Conservation (phyloP, 2,329 filamentous ascomycete species). For the Aureobasidium lini region DNA sequence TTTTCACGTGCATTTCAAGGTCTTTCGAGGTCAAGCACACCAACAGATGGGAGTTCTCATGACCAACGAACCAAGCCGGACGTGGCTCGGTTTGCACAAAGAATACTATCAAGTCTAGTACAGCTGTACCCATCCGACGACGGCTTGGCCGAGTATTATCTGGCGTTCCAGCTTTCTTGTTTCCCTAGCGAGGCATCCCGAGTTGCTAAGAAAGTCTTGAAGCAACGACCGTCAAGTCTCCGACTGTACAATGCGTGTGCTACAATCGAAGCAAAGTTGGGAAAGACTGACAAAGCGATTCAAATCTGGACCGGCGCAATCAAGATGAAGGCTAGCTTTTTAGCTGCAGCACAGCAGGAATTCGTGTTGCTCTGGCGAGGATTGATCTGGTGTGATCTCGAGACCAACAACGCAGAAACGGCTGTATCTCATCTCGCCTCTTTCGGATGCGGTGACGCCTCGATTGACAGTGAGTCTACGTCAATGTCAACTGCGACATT, state of each 20-base stretch:
- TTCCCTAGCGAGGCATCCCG: constrained; percentile 54
- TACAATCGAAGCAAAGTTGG: constrained; percentile 57
- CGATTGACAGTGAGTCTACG: not conserved
- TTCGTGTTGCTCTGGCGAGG: constrained; percentile 48
- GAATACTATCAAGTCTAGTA: constrained; percentile 54
- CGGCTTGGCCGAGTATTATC: constrained; percentile 57
- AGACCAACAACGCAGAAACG: constrained; percentile 27
- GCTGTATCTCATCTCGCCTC: constrained; percentile 30
- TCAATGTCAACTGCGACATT: not conserved
- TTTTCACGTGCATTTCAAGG: constrained; percentile 9
- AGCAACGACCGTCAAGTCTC: constrained; percentile 55
- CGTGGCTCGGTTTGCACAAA: constrained; percentile 26
- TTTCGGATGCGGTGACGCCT: constrained; percentile 13
- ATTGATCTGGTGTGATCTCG: constrained; percentile 63
- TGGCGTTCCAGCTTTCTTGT: constrained; percentile 58
- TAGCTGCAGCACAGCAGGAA: constrained; percentile 29
- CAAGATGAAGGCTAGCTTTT: constrained; percentile 43
- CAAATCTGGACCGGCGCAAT: constrained; percentile 63
- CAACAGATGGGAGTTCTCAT: not conserved
- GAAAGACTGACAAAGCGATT: constrained; percentile 50
- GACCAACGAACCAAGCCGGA: not conserved
- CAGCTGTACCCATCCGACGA: constrained; percentile 36
- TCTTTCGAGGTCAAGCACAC: not conserved
- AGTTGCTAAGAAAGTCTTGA: constrained; percentile 66
- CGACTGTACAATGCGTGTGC: constrained; percentile 74